phyloP scores from a whole-genome alignment of 768 basidiomycete species.

The Trametes cingulata region DNA sequence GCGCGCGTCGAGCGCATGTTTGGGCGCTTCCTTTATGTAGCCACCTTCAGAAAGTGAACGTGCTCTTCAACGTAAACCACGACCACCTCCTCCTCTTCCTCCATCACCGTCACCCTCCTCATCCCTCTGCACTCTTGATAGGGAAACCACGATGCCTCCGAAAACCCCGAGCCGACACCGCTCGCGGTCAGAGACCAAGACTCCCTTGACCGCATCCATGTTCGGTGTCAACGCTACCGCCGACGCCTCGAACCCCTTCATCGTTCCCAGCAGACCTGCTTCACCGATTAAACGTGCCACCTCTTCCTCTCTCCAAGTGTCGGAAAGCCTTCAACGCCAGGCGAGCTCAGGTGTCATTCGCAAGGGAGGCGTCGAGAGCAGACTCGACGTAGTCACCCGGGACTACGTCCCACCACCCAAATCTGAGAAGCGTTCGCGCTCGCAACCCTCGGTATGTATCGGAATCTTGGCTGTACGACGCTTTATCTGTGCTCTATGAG shows the following conservation, averaged over 20 bases:
- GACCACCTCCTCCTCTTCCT: not conserved
- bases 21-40: constrained; percentile 3
- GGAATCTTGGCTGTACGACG: too few species aligned
- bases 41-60: not conserved
- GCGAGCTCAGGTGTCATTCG: constrained; percentile 69
- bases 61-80: not conserved
- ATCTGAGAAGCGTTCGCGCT: constrained; percentile 71
- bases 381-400: constrained; percentile 72
- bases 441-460: constrained; percentile 58
- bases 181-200: constrained; percentile 51
- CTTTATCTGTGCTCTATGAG: too few species aligned
- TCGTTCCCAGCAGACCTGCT: constrained; percentile 46
- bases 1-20: constrained; percentile 4
- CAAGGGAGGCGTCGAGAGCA: constrained; percentile 75
- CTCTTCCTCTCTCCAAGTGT: constrained; percentile 46
- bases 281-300: constrained; percentile 69
- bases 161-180: constrained; percentile 50
- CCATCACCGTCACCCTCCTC: not conserved
- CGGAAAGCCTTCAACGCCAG: constrained; percentile 59
- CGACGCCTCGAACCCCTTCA: constrained; percentile 60
- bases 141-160: constrained; percentile 31
- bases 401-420: constrained; percentile 79
- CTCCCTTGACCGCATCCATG: constrained; percentile 37
- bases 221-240: constrained; percentile 34
- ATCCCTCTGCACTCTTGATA: not conserved